Evolutionary conservation across 108 stramenopile species (phyloP), one percentile per base, ranked within the genome.

Genomic region (Chaetoceros muelleri): DNA sequence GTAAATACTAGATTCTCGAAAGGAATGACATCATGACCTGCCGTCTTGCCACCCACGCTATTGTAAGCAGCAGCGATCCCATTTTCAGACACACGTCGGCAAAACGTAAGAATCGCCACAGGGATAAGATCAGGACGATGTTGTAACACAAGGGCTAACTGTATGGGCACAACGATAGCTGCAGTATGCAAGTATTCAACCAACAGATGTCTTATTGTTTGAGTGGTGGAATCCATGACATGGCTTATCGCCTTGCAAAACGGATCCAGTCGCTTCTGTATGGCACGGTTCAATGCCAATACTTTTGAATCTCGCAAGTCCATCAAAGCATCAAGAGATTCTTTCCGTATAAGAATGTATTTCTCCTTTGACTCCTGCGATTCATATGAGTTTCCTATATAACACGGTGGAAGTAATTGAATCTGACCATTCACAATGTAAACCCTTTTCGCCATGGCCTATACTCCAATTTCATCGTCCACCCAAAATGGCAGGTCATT

Each of bases 401-500:
- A n/a, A n/a, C n/a, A n/a, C 21, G 74, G 70, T 48, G 67, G 63
- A 17, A 88, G 60, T 45, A 88, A 31, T 30, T 73, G 60, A 24
- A 88, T 46, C 26, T 69, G 34, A 10, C 83, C 87, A 56, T 72
- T 51, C 45, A 68, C 70, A 46, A 84, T 69, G 78, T 80, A 88
- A 65, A 82, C 84, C 8, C 75, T 52, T 60, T 82, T 69, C 5
- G 55, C 55, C 51, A 72, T 70, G 23, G 54, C 66, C 26, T 63
- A 65, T 1, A 81, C 68, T 51, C 82, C 76, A 47, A 65, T 62
- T 65, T 82, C 68, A 62, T 84, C 83, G 28, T 69, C 72, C 8
- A 85, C 74, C 79, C 79, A 84, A 3, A 51, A 44, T 16, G 87
- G 87, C 24, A 88, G 52, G 52, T 58, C 29, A 24, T 88, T 71